Evolutionary conservation across 2,329 filamentous ascomycete species (phyloP).

Genomic region (Ceratocystis destructans): DNA sequence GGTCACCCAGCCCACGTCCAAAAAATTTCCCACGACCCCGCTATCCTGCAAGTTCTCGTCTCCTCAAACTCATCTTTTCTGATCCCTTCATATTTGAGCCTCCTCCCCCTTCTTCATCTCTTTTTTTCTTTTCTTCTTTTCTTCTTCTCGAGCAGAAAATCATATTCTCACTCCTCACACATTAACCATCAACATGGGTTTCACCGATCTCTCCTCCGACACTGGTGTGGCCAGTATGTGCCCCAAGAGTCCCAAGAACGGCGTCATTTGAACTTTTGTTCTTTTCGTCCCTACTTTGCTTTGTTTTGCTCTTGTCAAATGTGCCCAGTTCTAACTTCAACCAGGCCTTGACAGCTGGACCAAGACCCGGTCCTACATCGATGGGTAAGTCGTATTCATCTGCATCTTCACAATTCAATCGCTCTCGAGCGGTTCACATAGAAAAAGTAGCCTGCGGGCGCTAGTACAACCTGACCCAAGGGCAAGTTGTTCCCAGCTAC

Average conservation of each 20-base stretch:
- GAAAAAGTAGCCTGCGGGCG: conserved; percentile 2
- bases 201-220: conserved; percentile 53
- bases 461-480: background rate
- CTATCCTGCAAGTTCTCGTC: conserved; percentile 22
- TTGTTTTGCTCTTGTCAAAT: conserved; percentile 19
- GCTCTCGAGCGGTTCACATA: background rate
- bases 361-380: conserved; percentile 64
- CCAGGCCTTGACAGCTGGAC: conserved; percentile 60
- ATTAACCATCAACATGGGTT: conserved; percentile 45
- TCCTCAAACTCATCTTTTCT: conserved; percentile 18
- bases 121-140: conserved; percentile 22
- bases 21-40: conserved; percentile 26
- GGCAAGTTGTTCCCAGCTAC: background rate
- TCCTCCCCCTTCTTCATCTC: conserved; percentile 20
- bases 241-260: conserved; percentile 21
- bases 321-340: conserved; percentile 20
- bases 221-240: conserved; percentile 41
- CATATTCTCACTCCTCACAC: conserved; percentile 21
- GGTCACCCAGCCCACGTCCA: conserved; percentile 16
- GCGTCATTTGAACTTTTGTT: conserved; percentile 19
- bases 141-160: conserved; percentile 20
- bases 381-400: conserved; percentile 50
- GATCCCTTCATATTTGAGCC: conserved; percentile 22
- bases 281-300: conserved; percentile 15
- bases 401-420: background rate